Percentiles rank a stretch among this genome's conserved stretches.
Evolutionary conservation across 2,329 filamentous ascomycete species (phyloP).

Genomic region (Teratosphaeria gauchensis): DNA sequence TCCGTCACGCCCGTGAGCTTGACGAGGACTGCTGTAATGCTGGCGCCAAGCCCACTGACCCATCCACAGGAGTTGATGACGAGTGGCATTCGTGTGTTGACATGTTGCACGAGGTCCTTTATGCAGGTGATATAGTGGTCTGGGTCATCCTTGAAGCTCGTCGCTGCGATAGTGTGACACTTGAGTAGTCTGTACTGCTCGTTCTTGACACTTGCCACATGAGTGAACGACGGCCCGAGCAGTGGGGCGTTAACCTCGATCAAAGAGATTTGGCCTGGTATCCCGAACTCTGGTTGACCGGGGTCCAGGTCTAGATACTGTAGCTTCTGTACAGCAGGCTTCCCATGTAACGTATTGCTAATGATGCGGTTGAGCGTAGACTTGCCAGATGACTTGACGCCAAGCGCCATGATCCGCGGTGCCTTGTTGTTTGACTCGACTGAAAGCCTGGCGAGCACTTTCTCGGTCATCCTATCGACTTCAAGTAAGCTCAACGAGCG

Average conservation of each 20-base stretch:
- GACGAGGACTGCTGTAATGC: conserved; percentile 52
- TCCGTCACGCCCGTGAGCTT: conserved; percentile 46
- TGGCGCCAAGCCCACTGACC: conserved; percentile 61
- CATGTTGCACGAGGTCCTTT: conserved; percentile 52
- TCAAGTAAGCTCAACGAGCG: conserved; percentile 21
- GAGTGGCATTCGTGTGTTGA: conserved; percentile 43
- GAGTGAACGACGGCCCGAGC: conserved; percentile 58
- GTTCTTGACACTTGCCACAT: conserved; percentile 32
- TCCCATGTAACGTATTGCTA: conserved; percentile 56
- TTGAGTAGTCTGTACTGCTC: conserved; percentile 38
- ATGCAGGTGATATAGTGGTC: conserved; percentile 57
- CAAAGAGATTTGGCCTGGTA: conserved; percentile 61
- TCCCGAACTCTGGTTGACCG: conserved; percentile 64
- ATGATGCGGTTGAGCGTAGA: conserved; percentile 63
- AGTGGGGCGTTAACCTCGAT: conserved; percentile 52
- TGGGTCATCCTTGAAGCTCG: conserved; percentile 56
- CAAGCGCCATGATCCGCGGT: conserved; percentile 50
- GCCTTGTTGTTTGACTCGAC: conserved; percentile 26
- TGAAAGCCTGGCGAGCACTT: conserved; percentile 35
- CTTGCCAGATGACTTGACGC: conserved; percentile 64
- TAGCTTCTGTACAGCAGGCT: conserved; percentile 17
- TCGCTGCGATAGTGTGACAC: conserved; percentile 57
- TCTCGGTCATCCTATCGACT: conserved; percentile 16
- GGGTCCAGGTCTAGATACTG: conserved; percentile 67
- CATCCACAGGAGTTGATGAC: conserved; percentile 68